Evolutionary conservation across 2,329 filamentous ascomycete species (phyloP).

Genomic region (Rutstroemia sp.): DNA sequence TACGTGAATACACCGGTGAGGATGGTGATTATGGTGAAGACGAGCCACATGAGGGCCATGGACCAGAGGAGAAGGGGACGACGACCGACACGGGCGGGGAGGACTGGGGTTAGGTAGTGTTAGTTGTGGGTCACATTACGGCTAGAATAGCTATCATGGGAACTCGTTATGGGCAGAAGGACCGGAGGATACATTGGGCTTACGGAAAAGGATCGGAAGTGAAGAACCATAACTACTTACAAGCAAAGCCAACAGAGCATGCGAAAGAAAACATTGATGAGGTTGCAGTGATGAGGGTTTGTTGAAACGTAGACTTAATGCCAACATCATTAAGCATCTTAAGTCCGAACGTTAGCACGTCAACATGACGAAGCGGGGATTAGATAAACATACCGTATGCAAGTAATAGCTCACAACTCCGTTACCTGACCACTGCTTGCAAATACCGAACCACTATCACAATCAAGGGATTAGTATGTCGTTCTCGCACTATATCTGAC

Average conservation of each 20-base stretch:
- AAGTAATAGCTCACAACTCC: constrained; percentile 20
- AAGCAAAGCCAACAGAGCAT: constrained; percentile 42
- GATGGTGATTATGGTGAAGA: constrained; percentile 27
- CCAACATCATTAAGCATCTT: constrained; percentile 19
- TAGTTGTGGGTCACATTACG: too few relatives aligned
- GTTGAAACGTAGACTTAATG: constrained; percentile 15
- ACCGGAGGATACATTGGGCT: too few relatives aligned
- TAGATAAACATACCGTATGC: constrained; percentile 31
- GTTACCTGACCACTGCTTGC: constrained; percentile 19
- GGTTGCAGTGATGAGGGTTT: constrained; percentile 24
- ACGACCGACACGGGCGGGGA: constrained; percentile 29
- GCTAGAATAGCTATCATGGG: too few relatives aligned
- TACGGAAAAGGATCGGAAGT: neutral
- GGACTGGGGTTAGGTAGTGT: constrained; percentile 15
- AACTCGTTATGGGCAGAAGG: too few relatives aligned
- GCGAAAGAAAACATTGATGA: constrained; percentile 22
- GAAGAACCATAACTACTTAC: neutral
- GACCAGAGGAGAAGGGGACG: constrained; percentile 14
- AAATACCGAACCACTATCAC: constrained; percentile 14
- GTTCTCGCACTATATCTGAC: too few relatives aligned
- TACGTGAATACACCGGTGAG: constrained; percentile 16
- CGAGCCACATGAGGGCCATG: constrained; percentile 25
- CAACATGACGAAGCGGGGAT: neutral
- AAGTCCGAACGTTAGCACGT: neutral
- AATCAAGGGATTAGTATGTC: neutral